Base-by-base conservation (phyloP, 2,329 filamentous ascomycete genomes). In the Thielaviopsis populi region DNA sequence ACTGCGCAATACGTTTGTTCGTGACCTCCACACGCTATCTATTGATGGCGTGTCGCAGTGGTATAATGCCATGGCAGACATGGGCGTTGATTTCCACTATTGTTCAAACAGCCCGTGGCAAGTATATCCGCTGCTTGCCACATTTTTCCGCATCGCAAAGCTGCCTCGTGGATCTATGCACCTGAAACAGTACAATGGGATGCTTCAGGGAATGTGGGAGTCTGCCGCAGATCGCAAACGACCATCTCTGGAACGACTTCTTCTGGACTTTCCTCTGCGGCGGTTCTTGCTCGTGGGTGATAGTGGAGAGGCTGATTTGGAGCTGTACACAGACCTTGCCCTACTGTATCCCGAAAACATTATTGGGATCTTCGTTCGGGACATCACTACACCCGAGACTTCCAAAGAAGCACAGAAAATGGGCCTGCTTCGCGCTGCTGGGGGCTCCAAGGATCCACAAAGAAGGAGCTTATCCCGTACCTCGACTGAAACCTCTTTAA, bases 61-160 rank as follows among this genome's bases (percentile, higher is more conserved):
- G 92, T 99, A 97, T 71, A 83, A 79, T 42, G 79, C 79, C 22
- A 80, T 99, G 75, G 81, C 87, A 46, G 79, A 84, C 22, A 83
- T 92, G 76, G 91, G 91, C 19, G 92, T 97, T 27, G 83, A 85
- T 69, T 81, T 99, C 62, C 95, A 99, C 72, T 99, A 99, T 73
- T 95, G 96, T 68, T 99, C 94, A n/a, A 99, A 99, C 74, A 95
- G 92, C 61, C 94, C 94, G 0, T 99, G 95, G 95, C 95, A 99
- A 72, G 80, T 99, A 6, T 99, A 89, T 69, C 94, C 94, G 0
- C 84, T 97, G 1, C 77, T 99, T 11, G 87, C 89, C 4, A 89
- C 83, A 62, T 99, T 88, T 72, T 95, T 97, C 73, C 84, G 85
- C 68, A 75, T 87, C 48, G 88, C 88, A 6, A 88, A 88, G 1